Evolutionary conservation across 345 rosid species (phyloP), one percentile per base, ranked within the genome.

Genomic region (Euclidium syriacum): DNA sequence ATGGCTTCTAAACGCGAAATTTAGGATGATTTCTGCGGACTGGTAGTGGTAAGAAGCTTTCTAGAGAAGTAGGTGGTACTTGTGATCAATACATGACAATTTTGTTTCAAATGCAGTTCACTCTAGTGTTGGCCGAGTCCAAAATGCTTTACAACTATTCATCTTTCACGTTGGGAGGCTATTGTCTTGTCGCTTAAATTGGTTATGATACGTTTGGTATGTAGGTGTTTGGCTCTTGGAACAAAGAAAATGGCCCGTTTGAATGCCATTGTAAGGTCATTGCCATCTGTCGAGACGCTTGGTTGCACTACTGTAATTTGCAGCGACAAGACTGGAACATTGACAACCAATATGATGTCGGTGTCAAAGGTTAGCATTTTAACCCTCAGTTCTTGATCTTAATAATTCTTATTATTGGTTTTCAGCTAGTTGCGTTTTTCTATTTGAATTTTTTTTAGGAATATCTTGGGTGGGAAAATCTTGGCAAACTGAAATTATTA

Each of bases 281-380:
- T 94, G 87, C 97, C 99, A 61, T 94, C 99, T 15, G 99, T 90
- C 14, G 99, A 94, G 79, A 94, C 99, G 34, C 80, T 90, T 66
- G 97, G 97, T 51, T 94, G 99, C 80, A 94, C 99, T 48, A 90
- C 99, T 50, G 99, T 94, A 63, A 94, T 94, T 68, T 94, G 99
- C 79, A 90, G 95, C 59, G 99, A 94, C 74, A 94, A 94, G 77
- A 94, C 99, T 47, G 99, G 99, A 72, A 94, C 97, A 64, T 79
- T 94, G 75, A 94, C 99, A 15, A 94, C 99, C 60, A 94, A 87
- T 62, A 94, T 94, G 99, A 94, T 94, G 97, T 94, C 99, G 22
- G 96, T 90, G 67, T 75, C 96, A 34, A 94, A 87, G 99, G 99
- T 94, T 52, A 74, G 74, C 50, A 54, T 65, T 56, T 58, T 62